These are phyloP conservation scores for Nemania bipapillata DNA, from an alignment of 2,329 filamentous ascomycete genomes.

Conservation along the genomic window DNA sequence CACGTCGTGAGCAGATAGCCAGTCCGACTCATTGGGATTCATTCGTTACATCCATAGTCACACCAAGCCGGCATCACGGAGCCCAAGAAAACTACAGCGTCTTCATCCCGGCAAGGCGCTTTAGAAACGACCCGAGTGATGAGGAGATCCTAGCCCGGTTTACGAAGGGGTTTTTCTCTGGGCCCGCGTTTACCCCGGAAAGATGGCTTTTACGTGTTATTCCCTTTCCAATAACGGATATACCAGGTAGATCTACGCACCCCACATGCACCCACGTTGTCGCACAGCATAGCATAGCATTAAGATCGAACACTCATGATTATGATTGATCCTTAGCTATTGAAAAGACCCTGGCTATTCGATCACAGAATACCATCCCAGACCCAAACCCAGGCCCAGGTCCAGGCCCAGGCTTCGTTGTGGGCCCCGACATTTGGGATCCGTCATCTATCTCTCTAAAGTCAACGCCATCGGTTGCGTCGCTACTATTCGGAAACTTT, in stretches of 20 bases:
- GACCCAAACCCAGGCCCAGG: no score
- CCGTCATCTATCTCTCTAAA: slow-evolving; percentile 14
- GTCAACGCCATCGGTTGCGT: slow-evolving; percentile 19
- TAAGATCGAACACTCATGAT: background rate
- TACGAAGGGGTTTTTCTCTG: slow-evolving; percentile 23
- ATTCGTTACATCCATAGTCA: slow-evolving; percentile 2
- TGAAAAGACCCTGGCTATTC: slow-evolving; percentile 2
- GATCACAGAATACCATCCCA: slow-evolving; percentile 11
- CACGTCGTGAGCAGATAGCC: slow-evolving; percentile 5
- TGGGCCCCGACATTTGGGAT: slow-evolving; percentile 15
- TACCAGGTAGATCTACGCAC: slow-evolving; percentile 8
- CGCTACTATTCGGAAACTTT: slow-evolving; percentile 23
- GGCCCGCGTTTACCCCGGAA: slow-evolving; percentile 10
- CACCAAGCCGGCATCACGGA: background rate
- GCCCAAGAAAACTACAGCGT: slow-evolving; percentile 21
- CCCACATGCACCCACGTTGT: background rate
- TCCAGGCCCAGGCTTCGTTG: background rate
- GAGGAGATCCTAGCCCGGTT: slow-evolving; percentile 26
- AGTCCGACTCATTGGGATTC: slow-evolving; percentile 17
- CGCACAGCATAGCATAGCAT: no score
- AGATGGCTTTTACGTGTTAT: slow-evolving; percentile 1
- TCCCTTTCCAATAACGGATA: slow-evolving; percentile 12
- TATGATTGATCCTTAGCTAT: background rate
- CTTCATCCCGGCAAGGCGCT: slow-evolving; percentile 8
- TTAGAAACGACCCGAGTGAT: slow-evolving; percentile 5